Evolutionary conservation across 1,284 basidiomycete genomes (phyloP).

Genomic region (Ganoderma resinaceum): DNA sequence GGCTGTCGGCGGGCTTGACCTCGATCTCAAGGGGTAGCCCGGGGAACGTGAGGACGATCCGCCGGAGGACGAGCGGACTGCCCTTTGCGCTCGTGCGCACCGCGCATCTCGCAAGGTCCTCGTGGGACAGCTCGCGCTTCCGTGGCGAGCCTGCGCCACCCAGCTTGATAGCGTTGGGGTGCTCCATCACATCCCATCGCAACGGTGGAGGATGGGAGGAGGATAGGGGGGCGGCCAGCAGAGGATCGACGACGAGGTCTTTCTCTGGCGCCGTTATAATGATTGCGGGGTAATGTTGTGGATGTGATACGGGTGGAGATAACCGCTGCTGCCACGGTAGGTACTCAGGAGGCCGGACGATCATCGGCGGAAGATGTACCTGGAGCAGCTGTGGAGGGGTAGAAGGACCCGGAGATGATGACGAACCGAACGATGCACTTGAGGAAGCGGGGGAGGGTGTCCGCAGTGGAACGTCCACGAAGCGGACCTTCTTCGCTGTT

Average conservation of each 20-base stretch:
- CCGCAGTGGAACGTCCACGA: constrained; percentile 14
- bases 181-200: constrained; percentile 24
- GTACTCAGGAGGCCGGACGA: constrained; percentile 14
- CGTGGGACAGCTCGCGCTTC: constrained; percentile 5
- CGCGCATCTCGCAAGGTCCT: constrained; percentile 24
- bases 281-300: constrained; percentile 4
- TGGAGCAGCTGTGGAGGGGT: constrained; percentile 22
- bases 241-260: constrained; percentile 20
- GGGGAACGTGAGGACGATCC: constrained; percentile 19
- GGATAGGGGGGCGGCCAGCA: constrained; percentile 17
- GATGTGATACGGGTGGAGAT: constrained; percentile 2
- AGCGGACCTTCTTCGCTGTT: constrained; percentile 24
- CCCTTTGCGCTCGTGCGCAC: constrained; percentile 18
- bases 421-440: constrained; percentile 18
- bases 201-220: constrained; percentile 19
- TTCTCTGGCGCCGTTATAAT: constrained; percentile 2
- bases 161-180: constrained; percentile 24
- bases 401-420: constrained; percentile 21
- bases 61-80: constrained; percentile 16
- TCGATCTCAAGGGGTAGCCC: constrained; percentile 23
- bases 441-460: constrained; percentile 27
- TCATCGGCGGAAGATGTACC: not conserved
- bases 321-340: constrained; percentile 15
- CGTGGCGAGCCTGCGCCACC: constrained; percentile 19
- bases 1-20: constrained; percentile 17